A percentile compares a stretch with the other conserved stretches of the same genome.
Evolutionary conservation across 2,329 filamentous ascomycete species (phyloP).

Genomic region (Aureobasidium mangrovei): DNA sequence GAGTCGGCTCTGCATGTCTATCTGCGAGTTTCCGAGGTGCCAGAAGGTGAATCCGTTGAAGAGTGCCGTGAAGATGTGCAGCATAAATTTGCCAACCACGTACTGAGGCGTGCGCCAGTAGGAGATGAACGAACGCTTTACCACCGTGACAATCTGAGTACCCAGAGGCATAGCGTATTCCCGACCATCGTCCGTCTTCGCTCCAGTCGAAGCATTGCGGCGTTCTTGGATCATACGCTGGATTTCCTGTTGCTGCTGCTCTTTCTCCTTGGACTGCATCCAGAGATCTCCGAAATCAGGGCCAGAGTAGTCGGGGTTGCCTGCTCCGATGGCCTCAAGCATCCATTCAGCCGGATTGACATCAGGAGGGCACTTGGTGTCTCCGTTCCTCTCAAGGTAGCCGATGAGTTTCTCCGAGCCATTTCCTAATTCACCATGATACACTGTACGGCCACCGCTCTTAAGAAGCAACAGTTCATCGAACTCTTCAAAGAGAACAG

Average conservation of each 20-base stretch:
- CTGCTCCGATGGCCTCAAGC: constrained; percentile 75
- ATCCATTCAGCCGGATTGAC: constrained; percentile 64
- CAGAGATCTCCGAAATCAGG: constrained; percentile 76
- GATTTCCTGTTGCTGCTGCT: constrained; percentile 58
- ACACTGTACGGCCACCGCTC: constrained; percentile 37
- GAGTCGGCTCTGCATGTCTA: constrained; percentile 42
- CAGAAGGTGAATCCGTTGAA: constrained; percentile 73
- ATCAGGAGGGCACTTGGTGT: constrained; percentile 44
- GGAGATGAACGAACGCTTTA: constrained; percentile 61
- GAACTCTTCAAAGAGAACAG: constrained; percentile 37
- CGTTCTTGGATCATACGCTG: constrained; percentile 56
- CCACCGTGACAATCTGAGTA: constrained; percentile 72
- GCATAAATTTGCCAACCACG: constrained; percentile 67
- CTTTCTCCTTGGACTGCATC: constrained; percentile 62
- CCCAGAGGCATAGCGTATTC: constrained; percentile 75
- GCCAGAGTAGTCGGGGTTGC: constrained; percentile 63
- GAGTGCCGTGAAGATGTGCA: constrained; percentile 76
- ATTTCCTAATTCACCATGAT: constrained; percentile 40
- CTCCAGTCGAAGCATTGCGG: constrained; percentile 37
- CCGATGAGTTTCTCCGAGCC: constrained; percentile 33
- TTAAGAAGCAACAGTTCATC: constrained; percentile 37
- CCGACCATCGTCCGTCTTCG: constrained; percentile 46
- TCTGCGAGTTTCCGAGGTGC: constrained; percentile 22
- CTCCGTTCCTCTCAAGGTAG: constrained; percentile 49
- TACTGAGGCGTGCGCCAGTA: constrained; percentile 88